phyloP scores from a whole-genome alignment of 345 rosid genomes.

The Combretum micranthum region DNA sequence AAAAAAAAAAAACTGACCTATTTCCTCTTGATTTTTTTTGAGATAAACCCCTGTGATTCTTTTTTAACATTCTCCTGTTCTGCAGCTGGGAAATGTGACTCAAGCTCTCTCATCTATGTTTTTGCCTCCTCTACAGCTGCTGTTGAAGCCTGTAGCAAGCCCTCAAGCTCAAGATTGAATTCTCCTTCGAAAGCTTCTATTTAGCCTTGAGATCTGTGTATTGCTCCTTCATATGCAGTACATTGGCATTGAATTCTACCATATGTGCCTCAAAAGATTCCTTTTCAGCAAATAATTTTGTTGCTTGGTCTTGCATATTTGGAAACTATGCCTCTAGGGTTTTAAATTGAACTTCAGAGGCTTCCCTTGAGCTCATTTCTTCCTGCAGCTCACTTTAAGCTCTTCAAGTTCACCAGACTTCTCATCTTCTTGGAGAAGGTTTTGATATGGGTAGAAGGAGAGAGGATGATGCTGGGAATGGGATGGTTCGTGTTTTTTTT shows the following conservation, averaged over 20 bases:
- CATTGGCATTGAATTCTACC: conserved; percentile 38
- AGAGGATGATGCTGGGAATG: too few relatives aligned
- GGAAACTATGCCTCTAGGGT: conserved; percentile 27
- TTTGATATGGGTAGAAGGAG: too few relatives aligned
- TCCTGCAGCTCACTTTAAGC: conserved; percentile 39
- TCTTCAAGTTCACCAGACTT: conserved; percentile 52
- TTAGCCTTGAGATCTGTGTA: conserved; percentile 55
- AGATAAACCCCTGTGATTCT: conserved; percentile 46
- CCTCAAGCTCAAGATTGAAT: conserved; percentile 69
- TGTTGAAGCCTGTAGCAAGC: conserved; percentile 41
- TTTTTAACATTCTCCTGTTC: conserved; percentile 63
- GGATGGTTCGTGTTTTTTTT: too few relatives aligned
- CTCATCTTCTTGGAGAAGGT: too few relatives aligned
- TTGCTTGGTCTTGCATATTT: conserved; percentile 26
- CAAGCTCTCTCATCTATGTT: conserved; percentile 58
- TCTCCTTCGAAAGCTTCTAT: conserved; percentile 59
- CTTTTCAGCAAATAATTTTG: conserved; percentile 36
- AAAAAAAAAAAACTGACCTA: too few relatives aligned
- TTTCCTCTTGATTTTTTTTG: too few relatives aligned
- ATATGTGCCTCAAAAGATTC: conserved; percentile 49
- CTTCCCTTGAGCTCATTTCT: conserved; percentile 40
- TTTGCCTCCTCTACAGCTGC: conserved; percentile 64
- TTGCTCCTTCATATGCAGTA: conserved; percentile 33
- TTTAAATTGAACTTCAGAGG: conserved; percentile 31
- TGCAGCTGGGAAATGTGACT: conserved; percentile 44